Base-by-base conservation (phyloP, 768 basidiomycete species). In the Boletellus emodensis region DNA sequence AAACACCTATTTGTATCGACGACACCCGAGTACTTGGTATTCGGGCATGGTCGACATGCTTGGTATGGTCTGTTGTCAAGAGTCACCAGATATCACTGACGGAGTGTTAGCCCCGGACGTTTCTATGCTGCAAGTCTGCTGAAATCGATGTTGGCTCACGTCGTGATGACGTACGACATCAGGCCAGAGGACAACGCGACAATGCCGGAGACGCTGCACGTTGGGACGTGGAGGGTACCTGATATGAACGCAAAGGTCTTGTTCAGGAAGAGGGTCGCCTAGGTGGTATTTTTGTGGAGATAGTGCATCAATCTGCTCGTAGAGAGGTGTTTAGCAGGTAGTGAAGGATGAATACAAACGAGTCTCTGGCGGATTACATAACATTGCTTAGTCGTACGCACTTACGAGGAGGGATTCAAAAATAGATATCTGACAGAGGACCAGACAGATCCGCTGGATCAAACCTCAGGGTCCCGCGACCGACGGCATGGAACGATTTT, bases 111-210 rank as follows among this genome's bases (percentile, higher is more conserved):
- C 40, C 58, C 60, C 1, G 60, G 59, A 11, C 69, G 78, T 10
- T 77, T 79, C 60, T 71, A 78, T 52, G 74, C 74, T 4, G 70
- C 68, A 9, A 64, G 56, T 18, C 65, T 72, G 52, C 54, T 81
- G 61, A 80, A 81, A 58, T 59, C 68, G 0, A 71, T 81, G 61
- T 48, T 80, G 32, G 78, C 76, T 2, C 65, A 76, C 48, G 39
- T 80, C 4, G 52, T 81, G n/a, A 63, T 52, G 66, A 43, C 43
- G 17, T 61, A 62, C 14, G 61, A 62, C 17, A 6, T 62, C 45
- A 61, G 51, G 30, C 9, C 56, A 34, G 54, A 43, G 11, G 54
- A 53, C 11, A 10, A 15, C 9, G 34, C 44, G 20, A 28, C 14
- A 17, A 17, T 3, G 11, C 60, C 51, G 15, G 3, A 6, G 14